Base-by-base conservation (phyloP, 225 moss, liverwort and hornwort species). In the Marchantia paleacea region DNA sequence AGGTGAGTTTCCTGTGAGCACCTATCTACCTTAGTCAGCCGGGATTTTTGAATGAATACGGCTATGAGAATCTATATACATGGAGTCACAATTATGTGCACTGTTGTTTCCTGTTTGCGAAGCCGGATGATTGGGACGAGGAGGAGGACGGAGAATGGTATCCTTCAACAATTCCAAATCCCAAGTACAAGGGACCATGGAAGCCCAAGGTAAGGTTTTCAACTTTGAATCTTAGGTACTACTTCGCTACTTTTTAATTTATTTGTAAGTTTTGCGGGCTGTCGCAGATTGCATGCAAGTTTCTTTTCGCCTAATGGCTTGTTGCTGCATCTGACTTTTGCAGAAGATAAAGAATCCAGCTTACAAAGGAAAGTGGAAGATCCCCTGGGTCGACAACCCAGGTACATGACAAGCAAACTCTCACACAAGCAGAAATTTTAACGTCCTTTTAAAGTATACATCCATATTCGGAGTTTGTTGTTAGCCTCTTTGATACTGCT, bases 291-390 rank as follows among this genome's bases (percentile, higher is more conserved):
- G 79, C 48, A 11, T 11, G 15, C 15, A 19, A 22, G 55, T 68
- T 12, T 1, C 50, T n/a, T 51, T 30, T 55, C 61, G 31, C 52
- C 12, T 68, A 31, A 68, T 68, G 30, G 15, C 13, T 24, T 4
- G 13, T 29, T 8, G 30, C 68, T 68, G 12, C 68, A 3, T 15
- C 29, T 58, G 55, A 58, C 16, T 66, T 29, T 20, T 83, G 83
- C 91, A 96, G 96, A 90, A 90, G 84, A 89, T 89, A n/a, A 94
- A 91, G 87, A 96, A 94, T 66, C 96, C 94, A 80, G 87, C 87
- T 8, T 94, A 82, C 76, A 91, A 91, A 79, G 96, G 96, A 51
- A 94, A 91, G 79, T 96, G 96, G 94, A 92, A 89, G 81, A 90
- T 75, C 82, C 90, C 96, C 39, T 85, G 87, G 57, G 84, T 92